These are phyloP conservation scores for Epichloe aotearoae DNA, from an alignment of 2,329 filamentous ascomycete species.

Conservation along the genomic window DNA sequence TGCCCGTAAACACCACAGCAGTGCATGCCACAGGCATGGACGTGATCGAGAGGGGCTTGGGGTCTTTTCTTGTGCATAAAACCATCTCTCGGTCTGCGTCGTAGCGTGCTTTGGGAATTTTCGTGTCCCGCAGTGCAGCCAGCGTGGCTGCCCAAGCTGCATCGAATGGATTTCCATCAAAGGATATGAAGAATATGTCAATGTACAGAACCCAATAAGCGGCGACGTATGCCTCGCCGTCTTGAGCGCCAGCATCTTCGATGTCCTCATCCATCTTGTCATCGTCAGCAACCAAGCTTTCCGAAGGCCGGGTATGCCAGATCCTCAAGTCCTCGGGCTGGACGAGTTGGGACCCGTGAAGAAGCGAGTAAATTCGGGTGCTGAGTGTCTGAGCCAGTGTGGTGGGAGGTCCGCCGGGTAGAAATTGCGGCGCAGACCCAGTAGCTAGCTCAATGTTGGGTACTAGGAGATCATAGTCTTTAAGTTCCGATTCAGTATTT, in stretches of 20 bases:
- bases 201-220: slow-evolving; percentile 95
- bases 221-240: slow-evolving; percentile 41
- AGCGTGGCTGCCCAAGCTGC: slow-evolving; percentile 76
- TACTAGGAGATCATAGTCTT: slow-evolving; percentile 62
- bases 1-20: slow-evolving; percentile 63
- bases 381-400: slow-evolving; percentile 74
- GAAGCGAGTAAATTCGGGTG: slow-evolving; percentile 61
- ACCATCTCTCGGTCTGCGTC: slow-evolving; percentile 70
- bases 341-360: slow-evolving; percentile 59
- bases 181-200: slow-evolving; percentile 84
- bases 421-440: slow-evolving; percentile 72
- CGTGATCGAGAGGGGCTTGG: slow-evolving; percentile 43
- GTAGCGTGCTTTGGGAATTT: slow-evolving; percentile 68
- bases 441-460: slow-evolving; percentile 90
- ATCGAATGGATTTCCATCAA: slow-evolving; percentile 87
- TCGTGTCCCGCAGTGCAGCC: slow-evolving; percentile 66
- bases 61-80: slow-evolving; percentile 53
- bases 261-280: slow-evolving; percentile 25
- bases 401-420: slow-evolving; percentile 72
- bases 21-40: slow-evolving; percentile 65
- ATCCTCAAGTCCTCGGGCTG: slow-evolving; percentile 59
- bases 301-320: slow-evolving; percentile 42
- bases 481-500: slow-evolving; percentile 33
- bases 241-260: slow-evolving; percentile 16
- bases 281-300: slow-evolving; percentile 34